Percentiles rank a stretch among this genome's conserved stretches.
These are phyloP conservation scores for Yueomyces sp. DNA, from an alignment of 805 yeast genomes.

Conservation along the genomic window DNA sequence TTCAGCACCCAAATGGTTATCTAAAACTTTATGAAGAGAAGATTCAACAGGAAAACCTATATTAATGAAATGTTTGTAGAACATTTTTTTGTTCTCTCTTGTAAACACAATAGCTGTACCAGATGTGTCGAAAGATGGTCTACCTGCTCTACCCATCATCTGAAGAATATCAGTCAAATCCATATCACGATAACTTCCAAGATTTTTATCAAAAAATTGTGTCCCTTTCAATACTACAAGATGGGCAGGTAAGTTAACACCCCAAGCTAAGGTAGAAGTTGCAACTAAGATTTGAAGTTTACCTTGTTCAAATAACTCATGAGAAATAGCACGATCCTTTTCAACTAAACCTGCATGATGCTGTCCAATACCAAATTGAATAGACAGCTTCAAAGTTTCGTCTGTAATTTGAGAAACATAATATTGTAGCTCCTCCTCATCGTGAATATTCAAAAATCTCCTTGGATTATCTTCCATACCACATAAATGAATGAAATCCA, in stretches of 20 bases:
- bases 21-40: slow-evolving; percentile 57
- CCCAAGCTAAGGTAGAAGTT: slow-evolving; percentile 98
- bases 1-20: slow-evolving; percentile 93
- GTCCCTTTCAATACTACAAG: slow-evolving; percentile 97
- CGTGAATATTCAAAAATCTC: slow-evolving; percentile 58
- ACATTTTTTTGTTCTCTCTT: slow-evolving; percentile 66
- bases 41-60: slow-evolving; percentile 97
- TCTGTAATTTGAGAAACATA: slow-evolving; percentile 77
- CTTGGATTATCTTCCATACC: slow-evolving; percentile 41
- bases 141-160: slow-evolving; percentile 98
- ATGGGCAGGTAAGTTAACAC: slow-evolving; percentile 97
- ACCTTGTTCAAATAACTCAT: slow-evolving; percentile 70
- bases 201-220: slow-evolving; percentile 84
- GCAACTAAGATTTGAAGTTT: slow-evolving; percentile 83
- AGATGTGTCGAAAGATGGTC: slow-evolving; percentile 87
- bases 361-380: slow-evolving; percentile 73
- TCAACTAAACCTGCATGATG: slow-evolving; percentile 97
- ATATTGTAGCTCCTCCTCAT: slow-evolving; percentile 68
- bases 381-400: slow-evolving; percentile 63
- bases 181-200: slow-evolving; percentile 86
- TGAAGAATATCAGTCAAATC: slow-evolving; percentile 94
- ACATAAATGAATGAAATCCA: slow-evolving; percentile 59
- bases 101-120: slow-evolving; percentile 93
- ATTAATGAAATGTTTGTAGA: slow-evolving; percentile 72
- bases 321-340: slow-evolving; percentile 78